Evolutionary conservation across 1,284 basidiomycete genomes (phyloP).

Genomic region (Ganoderma meredithae): DNA sequence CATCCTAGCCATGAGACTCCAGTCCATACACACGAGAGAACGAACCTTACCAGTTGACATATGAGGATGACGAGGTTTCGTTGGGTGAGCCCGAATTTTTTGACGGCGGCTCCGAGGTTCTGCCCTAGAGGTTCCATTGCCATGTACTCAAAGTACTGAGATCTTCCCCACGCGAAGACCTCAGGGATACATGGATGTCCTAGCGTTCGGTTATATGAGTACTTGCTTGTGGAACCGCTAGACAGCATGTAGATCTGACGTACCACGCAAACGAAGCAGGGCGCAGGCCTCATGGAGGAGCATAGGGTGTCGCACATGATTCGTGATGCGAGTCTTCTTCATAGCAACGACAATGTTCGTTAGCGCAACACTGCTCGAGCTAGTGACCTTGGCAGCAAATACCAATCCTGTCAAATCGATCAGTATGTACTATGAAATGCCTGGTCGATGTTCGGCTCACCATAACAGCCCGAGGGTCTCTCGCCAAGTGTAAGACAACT

Average conservation of each 20-base stretch:
- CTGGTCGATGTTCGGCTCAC: too few relatives aligned
- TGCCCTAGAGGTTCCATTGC: conserved; percentile 14
- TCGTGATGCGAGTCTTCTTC: background rate
- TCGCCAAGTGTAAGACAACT: too few relatives aligned
- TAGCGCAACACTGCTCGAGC: too few relatives aligned
- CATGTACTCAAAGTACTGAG: conserved; percentile 23
- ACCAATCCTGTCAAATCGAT: too few relatives aligned
- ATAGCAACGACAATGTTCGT: background rate
- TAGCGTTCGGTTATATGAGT: background rate
- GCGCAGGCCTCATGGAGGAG: background rate
- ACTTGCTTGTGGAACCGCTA: background rate
- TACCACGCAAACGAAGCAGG: background rate
- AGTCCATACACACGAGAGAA: background rate
- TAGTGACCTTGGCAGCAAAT: too few relatives aligned
- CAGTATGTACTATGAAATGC: too few relatives aligned
- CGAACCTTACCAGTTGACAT: background rate
- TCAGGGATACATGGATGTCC: conserved; percentile 19
- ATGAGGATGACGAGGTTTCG: background rate
- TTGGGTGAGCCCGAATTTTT: background rate
- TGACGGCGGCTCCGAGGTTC: background rate
- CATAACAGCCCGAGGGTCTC: too few relatives aligned
- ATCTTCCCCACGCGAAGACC: conserved; percentile 18
- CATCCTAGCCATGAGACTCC: background rate
- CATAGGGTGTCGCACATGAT: background rate
- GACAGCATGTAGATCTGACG: background rate